phyloP scores from a whole-genome alignment of 2,329 filamentous ascomycete genomes.

The Aspergillus sp. region DNA sequence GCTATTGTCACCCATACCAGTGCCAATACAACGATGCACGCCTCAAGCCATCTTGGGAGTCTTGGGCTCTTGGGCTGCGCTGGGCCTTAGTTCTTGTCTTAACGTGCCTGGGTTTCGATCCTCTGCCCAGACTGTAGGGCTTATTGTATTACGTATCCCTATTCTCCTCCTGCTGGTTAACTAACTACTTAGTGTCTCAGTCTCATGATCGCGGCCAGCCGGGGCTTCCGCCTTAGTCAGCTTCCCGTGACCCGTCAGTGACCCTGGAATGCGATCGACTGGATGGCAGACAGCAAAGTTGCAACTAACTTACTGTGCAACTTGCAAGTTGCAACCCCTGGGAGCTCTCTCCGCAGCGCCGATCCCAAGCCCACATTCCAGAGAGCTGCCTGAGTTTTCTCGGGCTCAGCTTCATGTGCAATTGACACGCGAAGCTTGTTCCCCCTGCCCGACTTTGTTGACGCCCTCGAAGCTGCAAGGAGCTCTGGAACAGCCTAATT shows the following conservation, averaged over 20 bases:
- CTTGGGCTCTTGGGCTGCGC: background rate
- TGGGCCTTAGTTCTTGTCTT: background rate
- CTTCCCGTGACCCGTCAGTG: background rate
- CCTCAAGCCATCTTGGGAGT: background rate
- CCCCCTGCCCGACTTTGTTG: background rate
- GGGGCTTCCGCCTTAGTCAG: background rate
- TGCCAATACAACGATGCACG: background rate
- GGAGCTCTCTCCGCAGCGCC: constrained; percentile 1
- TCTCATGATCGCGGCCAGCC: background rate
- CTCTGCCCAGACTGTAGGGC: background rate
- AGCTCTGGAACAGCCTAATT: constrained; percentile 7
- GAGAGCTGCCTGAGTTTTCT: background rate
- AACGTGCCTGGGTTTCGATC: background rate
- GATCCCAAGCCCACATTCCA: background rate
- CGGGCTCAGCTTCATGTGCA: background rate
- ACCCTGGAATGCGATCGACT: background rate
- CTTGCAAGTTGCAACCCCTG: background rate
- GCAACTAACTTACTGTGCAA: too few relatives aligned
- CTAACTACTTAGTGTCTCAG: background rate
- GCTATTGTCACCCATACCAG: background rate
- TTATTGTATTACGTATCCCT: background rate
- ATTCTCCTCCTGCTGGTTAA: background rate
- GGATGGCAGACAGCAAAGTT: too few relatives aligned
- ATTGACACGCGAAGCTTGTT: background rate
- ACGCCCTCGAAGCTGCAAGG: background rate